Evolutionary conservation across 345 rosid genomes (phyloP), one percentile per base, ranked within the genome.

Genomic region (Streptanthus diversifolius): DNA sequence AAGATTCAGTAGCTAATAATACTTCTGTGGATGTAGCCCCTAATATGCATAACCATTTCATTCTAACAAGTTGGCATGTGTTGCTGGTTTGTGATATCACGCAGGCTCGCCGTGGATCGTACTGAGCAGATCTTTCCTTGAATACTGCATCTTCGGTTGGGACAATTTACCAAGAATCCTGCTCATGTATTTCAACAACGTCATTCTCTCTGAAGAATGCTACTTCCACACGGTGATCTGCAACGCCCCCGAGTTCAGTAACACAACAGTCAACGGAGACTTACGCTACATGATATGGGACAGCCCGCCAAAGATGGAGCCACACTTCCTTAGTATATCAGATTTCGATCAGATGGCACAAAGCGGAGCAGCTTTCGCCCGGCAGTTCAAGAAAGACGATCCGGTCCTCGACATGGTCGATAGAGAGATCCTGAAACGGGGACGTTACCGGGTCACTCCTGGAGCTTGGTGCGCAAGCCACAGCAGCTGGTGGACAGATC

Each of bases 391-490:
- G 68, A 80, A 70, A 75, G 84, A 90, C 30, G 95, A 92, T 37
- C 92, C 88, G 3, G 86, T 90, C 5, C 80, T 95, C 8, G 86
- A 87, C 76, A 75, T 85, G 85, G 71, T 95, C 14, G 99, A 95
- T 30, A 80, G 77, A 66, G 81, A 86, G 66, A 88, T 95, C 51
- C 85, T 95, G 40, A 85, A 84, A 60, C 98, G 98, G 7, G 87
- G 90, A 3, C 73, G 48, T 13, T 71, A 81, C 53, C 74, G 82
- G 39, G 89, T 80, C 43, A 82, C 86, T 14, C 92, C 95, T 0
- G 99, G 99, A 4, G 97, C 90, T 1, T 95, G 99, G 99, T 95
- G 99, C 81, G 58, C 90, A 7, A 93, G 97, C 47, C 81, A 86
- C 12, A 66, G 64, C 54, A 85, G 82, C 54, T 85, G 95, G 95